A percentile compares a stretch with the other conserved stretches of the same genome.
These are phyloP conservation scores for Flammula alnicola DNA, from an alignment of 1,284 basidiomycete genomes.

Conservation along the genomic window DNA sequence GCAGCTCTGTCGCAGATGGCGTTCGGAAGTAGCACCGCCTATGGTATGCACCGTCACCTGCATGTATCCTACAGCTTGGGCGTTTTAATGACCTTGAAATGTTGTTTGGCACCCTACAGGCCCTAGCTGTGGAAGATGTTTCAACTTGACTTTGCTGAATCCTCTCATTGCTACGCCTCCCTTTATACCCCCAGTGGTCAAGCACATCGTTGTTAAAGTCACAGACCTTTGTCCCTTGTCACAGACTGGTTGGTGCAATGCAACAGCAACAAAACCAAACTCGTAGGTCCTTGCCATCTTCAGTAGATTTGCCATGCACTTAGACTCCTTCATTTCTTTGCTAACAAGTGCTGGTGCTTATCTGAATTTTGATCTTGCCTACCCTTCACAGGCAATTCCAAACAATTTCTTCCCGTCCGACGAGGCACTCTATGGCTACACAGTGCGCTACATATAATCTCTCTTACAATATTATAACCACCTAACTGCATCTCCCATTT, in stretches of 20 bases:
- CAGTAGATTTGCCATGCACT: not conserved
- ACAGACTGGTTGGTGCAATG: conserved; percentile 68
- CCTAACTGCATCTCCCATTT: conserved; percentile 10
- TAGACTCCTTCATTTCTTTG: not conserved
- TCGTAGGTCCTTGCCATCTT: conserved; percentile 48
- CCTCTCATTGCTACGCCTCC: conserved; percentile 69
- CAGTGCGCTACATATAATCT: conserved; percentile 41
- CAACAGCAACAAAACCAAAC: conserved; percentile 61
- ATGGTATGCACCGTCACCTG: conserved; percentile 47
- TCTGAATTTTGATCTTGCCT: conserved; percentile 80
- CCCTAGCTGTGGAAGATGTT: conserved; percentile 75
- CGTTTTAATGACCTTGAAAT: not conserved
- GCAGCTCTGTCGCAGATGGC: conserved; percentile 79
- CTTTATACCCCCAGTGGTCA: conserved; percentile 65
- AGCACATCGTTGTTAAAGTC: conserved; percentile 71
- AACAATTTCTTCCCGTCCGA: conserved; percentile 75
- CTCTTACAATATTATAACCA: conserved; percentile 2
- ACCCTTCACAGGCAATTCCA: conserved; percentile 70
- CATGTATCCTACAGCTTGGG: not conserved
- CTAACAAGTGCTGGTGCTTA: conserved; percentile 60
- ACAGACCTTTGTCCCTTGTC: conserved; percentile 75
- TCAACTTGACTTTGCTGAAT: conserved; percentile 73
- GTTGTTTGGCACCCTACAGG: conserved; percentile 30
- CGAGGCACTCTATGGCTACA: conserved; percentile 54
- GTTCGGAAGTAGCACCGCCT: conserved; percentile 73